Evolutionary conservation across 73 alveolate genomes (phyloP).

Genomic region (Effrenium voratum): DNA sequence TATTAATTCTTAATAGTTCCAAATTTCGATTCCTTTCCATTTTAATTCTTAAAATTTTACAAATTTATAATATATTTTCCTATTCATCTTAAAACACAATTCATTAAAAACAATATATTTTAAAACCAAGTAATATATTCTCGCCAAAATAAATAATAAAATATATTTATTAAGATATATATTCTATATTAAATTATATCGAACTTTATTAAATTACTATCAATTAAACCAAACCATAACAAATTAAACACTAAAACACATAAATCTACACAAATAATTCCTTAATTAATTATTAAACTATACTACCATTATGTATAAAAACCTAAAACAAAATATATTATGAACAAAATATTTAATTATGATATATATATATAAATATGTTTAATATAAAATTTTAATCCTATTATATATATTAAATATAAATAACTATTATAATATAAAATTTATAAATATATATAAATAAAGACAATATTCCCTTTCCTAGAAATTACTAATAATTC

Average conservation of each 20-base stretch:
- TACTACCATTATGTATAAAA: background rate
- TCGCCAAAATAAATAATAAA: background rate
- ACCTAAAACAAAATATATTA: background rate
- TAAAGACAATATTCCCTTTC: too few species aligned
- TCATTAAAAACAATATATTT: background rate
- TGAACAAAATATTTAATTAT: too few species aligned
- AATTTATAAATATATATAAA: background rate
- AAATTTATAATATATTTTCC: background rate
- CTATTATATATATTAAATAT: background rate
- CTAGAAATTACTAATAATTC: too few species aligned
- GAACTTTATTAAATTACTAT: background rate
- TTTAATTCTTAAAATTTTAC: too few species aligned
- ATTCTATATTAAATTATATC: background rate
- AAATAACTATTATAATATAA: background rate
- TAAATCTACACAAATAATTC: background rate
- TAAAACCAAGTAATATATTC: background rate
- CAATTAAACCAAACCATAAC: background rate
- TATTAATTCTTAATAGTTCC: too few species aligned
- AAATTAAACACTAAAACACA: background rate
- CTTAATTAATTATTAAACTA: background rate
- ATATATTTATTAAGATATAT: too few species aligned
- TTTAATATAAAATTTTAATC: background rate
- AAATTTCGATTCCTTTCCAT: too few species aligned
- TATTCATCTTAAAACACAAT: background rate
- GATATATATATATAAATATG: background rate